Percentiles rank a stretch among this genome's conserved stretches.
Conservation (phyloP, 2,329 filamentous ascomycete species). For the Gaeumannomyces tritici region DNA sequence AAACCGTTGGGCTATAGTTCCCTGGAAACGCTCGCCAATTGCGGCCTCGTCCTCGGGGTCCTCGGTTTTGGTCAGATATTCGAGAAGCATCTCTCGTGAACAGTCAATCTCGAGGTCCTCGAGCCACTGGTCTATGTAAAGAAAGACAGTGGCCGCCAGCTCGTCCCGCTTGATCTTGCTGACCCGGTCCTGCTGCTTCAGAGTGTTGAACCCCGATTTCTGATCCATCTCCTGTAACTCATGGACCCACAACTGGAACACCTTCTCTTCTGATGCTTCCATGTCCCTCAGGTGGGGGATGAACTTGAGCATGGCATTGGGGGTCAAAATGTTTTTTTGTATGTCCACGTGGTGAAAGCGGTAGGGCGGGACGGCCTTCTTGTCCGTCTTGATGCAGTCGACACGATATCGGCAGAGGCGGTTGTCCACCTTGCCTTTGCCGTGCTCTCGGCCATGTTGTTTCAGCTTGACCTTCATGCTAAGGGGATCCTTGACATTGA, state of each 20-base stretch:
- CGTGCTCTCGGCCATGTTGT: constrained; percentile 28
- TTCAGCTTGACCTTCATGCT: constrained; percentile 42
- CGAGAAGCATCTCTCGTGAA: constrained; percentile 2
- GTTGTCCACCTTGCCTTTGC: constrained; percentile 33
- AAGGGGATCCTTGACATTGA: constrained; percentile 18
- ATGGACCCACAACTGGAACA: constrained; percentile 46
- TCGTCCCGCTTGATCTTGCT: constrained; percentile 39
- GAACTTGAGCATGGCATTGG: constrained; percentile 51
- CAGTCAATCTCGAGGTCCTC: constrained; percentile 37
- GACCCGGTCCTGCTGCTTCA: constrained; percentile 41
- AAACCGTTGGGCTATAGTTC: constrained; percentile 36
- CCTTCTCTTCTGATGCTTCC: constrained; percentile 39
- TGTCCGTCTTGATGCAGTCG: constrained; percentile 37
- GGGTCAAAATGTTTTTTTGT: constrained; percentile 47
- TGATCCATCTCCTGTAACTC: constrained; percentile 48
- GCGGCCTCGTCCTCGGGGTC: constrained; percentile 10
- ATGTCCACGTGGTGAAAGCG: constrained; percentile 52
- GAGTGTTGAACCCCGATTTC: constrained; percentile 45
- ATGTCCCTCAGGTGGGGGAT: constrained; percentile 50
- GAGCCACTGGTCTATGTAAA: constrained; percentile 47
- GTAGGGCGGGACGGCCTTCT: constrained; percentile 45
- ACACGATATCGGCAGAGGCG: constrained; percentile 30
- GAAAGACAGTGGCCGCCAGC: constrained; percentile 37
- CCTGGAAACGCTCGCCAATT: neutral
- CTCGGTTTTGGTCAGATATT: constrained; percentile 23